Conservation (phyloP, 2,329 filamentous ascomycete genomes). For the Talaromyces albobiverticillius region DNA sequence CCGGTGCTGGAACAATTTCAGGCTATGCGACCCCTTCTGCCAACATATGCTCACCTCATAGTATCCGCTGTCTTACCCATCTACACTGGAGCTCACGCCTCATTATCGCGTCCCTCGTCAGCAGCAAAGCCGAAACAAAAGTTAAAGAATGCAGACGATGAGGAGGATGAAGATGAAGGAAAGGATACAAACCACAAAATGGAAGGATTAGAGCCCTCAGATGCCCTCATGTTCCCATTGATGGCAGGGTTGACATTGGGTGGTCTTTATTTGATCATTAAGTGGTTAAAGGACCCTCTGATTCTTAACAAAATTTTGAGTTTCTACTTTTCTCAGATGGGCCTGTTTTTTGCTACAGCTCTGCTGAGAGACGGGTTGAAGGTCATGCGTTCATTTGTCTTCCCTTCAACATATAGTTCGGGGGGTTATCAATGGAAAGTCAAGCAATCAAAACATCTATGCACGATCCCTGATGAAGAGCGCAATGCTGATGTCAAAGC, state of each 20-base stretch:
- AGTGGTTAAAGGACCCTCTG: conserved; percentile 78
- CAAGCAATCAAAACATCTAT: conserved; percentile 30
- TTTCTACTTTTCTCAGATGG: conserved; percentile 77
- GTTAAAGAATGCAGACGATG: conserved; percentile 18
- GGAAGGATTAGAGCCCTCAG: conserved; percentile 69
- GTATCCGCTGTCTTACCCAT: conserved; percentile 76
- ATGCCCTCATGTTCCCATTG: conserved; percentile 82
- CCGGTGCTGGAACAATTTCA: conserved; percentile 40
- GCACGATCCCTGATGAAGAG: conserved; percentile 20
- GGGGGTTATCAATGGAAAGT: conserved; percentile 50
- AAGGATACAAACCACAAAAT: conserved; percentile 55
- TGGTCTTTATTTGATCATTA: conserved; percentile 81
- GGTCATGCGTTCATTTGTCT: conserved; percentile 64
- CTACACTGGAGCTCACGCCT: conserved; percentile 79
- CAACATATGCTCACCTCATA: conserved; percentile 61
- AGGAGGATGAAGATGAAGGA: conserved; percentile 53
- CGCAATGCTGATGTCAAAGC: conserved; percentile 9
- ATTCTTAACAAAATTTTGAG: conserved; percentile 80
- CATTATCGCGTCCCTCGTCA: conserved; percentile 77
- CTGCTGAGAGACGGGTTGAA: conserved; percentile 71
- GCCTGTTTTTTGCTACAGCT: conserved; percentile 71
- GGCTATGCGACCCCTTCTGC: conserved; percentile 45
- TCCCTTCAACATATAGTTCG: conserved; percentile 66
- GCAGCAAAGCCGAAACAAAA: conserved; percentile 61
- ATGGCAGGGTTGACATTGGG: conserved; percentile 70